These are phyloP conservation scores for Komagataella kurtzmanii DNA, from an alignment of 805 yeast genomes.

Conservation along the genomic window DNA sequence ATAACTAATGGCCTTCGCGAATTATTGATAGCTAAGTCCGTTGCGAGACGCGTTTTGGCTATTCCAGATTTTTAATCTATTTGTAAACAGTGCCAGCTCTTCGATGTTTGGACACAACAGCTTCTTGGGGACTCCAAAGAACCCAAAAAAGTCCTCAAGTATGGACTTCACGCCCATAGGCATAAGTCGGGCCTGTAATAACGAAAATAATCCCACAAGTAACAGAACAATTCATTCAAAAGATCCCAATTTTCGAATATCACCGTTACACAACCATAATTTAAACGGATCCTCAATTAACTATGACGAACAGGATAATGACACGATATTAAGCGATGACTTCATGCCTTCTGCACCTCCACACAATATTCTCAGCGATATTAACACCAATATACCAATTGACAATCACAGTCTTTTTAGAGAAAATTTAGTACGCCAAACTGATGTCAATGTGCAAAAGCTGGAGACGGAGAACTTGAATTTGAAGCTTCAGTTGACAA, in stretches of 20 bases:
- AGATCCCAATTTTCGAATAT: neutral
- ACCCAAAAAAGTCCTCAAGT: neutral
- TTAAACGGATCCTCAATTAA: neutral
- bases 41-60: neutral
- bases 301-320: neutral
- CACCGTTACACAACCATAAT: neutral
- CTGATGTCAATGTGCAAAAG: neutral
- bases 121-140: neutral
- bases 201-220: neutral
- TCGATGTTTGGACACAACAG: neutral
- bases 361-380: neutral
- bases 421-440: neutral
- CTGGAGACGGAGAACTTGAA: neutral
- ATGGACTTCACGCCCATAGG: neutral
- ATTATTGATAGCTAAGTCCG: neutral
- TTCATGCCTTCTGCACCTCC: neutral
- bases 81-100: neutral
- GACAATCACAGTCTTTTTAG: neutral
- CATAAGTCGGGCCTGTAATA: neutral
- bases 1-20: neutral
- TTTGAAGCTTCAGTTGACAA: neutral
- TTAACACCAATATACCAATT: neutral
- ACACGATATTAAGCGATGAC: neutral
- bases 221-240: neutral
- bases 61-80: neutral